These are phyloP conservation scores for Marchantia polymorpha DNA, from an alignment of 225 moss, liverwort and hornwort species.

Conservation along the genomic window DNA sequence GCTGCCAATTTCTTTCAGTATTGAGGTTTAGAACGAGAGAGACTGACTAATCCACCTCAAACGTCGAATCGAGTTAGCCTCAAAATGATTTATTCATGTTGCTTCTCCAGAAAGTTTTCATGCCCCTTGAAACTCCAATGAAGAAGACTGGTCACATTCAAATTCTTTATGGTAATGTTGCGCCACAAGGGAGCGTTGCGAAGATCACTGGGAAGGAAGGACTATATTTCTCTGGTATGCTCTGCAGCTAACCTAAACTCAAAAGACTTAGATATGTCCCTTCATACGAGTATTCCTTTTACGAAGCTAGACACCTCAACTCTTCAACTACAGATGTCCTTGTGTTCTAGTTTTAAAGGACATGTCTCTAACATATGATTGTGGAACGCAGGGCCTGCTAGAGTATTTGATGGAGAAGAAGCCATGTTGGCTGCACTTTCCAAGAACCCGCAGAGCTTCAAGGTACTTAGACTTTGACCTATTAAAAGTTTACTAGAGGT, in stretches of 20 bases:
- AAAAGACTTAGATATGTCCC: no score
- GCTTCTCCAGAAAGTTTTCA: slow-evolving; percentile 45
- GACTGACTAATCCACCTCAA: not conserved
- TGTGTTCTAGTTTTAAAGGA: not conserved
- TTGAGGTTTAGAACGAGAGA: not conserved
- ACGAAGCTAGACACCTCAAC: not conserved
- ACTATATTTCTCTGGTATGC: slow-evolving; percentile 65
- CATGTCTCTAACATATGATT: not conserved
- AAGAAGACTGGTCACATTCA: slow-evolving; percentile 88
- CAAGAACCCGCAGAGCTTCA: slow-evolving; percentile 61
- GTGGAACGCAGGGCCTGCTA: slow-evolving; percentile 51
- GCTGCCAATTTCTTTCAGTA: not conserved
- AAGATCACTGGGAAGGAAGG: slow-evolving; percentile 99
- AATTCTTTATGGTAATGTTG: slow-evolving; percentile 84
- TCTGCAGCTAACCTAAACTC: not conserved
- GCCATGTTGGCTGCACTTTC: slow-evolving; percentile 80
- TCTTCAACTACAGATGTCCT: not conserved
- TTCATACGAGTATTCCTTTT: no score
- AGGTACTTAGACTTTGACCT: slow-evolving; percentile 31
- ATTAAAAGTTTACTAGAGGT: not conserved
- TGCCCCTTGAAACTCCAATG: slow-evolving; percentile 62
- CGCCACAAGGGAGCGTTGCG: slow-evolving; percentile 84
- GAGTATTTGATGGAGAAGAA: slow-evolving; percentile 91
- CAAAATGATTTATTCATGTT: not conserved
- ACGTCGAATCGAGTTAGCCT: not conserved